These are phyloP conservation scores for Iris macrosiphon DNA, from an alignment of 106 monocot species.

Conservation along the genomic window DNA sequence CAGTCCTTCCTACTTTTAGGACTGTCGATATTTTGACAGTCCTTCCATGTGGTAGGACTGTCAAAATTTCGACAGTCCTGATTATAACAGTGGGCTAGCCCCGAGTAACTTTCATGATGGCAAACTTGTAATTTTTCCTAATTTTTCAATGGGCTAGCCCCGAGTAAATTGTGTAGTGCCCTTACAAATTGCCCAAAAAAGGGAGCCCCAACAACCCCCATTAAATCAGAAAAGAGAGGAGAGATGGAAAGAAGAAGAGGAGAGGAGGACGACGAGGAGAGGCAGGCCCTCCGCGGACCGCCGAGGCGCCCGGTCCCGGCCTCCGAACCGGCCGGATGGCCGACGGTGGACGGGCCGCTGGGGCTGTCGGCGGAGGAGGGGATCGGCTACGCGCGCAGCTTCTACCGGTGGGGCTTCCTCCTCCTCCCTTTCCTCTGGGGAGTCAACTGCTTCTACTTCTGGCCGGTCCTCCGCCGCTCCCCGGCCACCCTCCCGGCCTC, in stretches of 20 bases:
- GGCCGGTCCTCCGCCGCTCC: constrained; percentile 54
- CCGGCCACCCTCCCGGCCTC: constrained; percentile 5
- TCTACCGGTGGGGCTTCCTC: constrained; percentile 67
- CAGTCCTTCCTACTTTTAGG: no score
- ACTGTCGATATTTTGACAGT: no score
- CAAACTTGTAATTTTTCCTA: no score
- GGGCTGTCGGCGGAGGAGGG: constrained; percentile 66
- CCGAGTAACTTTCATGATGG: no score
- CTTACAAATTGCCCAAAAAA: no score
- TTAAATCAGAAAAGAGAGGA: neutral
- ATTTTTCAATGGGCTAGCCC: no score
- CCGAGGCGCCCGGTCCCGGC: constrained; percentile 13
- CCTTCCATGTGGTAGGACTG: no score
- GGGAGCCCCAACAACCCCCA: no score
- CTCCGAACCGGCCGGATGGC: constrained; percentile 28
- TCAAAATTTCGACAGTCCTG: no score
- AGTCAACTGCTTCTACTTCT: constrained; percentile 88
- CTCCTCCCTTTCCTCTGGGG: constrained; percentile 80
- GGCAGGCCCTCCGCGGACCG: constrained; percentile 20
- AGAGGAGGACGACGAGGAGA: constrained; percentile 30
- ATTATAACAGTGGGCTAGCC: no score
- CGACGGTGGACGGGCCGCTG: constrained; percentile 80
- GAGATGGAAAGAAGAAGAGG: neutral
- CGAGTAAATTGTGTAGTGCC: no score
- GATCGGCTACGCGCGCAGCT: constrained; percentile 50